phyloP scores from a whole-genome alignment of 352 stramenopile genomes.

The Phytophthora pinifolia region DNA sequence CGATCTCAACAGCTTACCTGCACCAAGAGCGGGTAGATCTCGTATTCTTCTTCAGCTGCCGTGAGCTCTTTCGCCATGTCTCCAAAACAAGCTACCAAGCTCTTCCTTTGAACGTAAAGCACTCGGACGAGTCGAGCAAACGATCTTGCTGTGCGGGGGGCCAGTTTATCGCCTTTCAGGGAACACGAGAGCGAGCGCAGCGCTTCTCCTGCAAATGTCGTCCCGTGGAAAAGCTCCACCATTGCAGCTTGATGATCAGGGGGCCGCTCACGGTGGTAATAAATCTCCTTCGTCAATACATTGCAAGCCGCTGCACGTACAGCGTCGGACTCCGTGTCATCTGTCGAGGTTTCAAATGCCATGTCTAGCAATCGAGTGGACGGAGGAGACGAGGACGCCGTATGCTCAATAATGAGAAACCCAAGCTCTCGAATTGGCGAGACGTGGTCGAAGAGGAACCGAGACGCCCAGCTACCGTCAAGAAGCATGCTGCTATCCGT shows the following conservation, averaged over 20 bases:
- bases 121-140: slow-evolving; percentile 39
- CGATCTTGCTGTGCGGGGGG: slow-evolving; percentile 21
- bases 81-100: slow-evolving; percentile 30
- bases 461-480: slow-evolving; percentile 51
- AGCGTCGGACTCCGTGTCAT: slow-evolving; percentile 52
- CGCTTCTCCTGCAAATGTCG: slow-evolving; percentile 18
- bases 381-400: slow-evolving; percentile 1
- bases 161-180: slow-evolving; percentile 37
- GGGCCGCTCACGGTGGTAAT: slow-evolving; percentile 17
- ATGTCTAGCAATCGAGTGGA: slow-evolving; percentile 42
- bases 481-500: slow-evolving; percentile 38
- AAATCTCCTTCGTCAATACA: slow-evolving; percentile 33
- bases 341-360: slow-evolving; percentile 45
- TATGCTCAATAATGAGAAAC: slow-evolving; percentile 32
- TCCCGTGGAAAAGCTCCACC: slow-evolving; percentile 19
- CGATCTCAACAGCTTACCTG: slow-evolving; percentile 27
- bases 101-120: slow-evolving; percentile 23
- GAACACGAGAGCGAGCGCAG: slow-evolving; percentile 21
- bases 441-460: slow-evolving; percentile 60
- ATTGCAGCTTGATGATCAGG: slow-evolving; percentile 22
- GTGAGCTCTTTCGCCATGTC: slow-evolving; percentile 31
- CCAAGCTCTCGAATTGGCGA: slow-evolving; percentile 51
- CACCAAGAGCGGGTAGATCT: slow-evolving; percentile 40
- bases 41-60: slow-evolving; percentile 26
- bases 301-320: slow-evolving; percentile 49